Evolutionary conservation across 1,139 yeast genomes (phyloP).

Genomic region (Candida buenavistaensis): DNA sequence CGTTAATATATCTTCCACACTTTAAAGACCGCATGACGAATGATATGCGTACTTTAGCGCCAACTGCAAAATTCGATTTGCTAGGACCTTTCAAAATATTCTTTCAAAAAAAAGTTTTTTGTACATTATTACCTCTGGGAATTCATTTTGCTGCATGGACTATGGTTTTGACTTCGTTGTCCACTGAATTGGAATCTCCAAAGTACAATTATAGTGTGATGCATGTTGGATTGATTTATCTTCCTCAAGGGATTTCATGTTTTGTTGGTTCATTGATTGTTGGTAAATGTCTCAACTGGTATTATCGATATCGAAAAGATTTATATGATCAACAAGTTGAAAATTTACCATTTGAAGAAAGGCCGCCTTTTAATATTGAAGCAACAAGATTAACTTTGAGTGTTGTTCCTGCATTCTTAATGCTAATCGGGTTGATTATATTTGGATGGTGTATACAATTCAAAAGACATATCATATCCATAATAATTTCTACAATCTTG

Average conservation of each 20-base stretch:
- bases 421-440: slow-evolving; percentile 30
- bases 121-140: slow-evolving; percentile 32
- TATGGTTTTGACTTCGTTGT: slow-evolving; percentile 33
- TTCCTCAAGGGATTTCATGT: slow-evolving; percentile 40
- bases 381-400: slow-evolving; percentile 29
- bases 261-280: slow-evolving; percentile 30
- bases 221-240: slow-evolving; percentile 38
- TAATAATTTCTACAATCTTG: slow-evolving; percentile 32
- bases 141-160: slow-evolving; percentile 41
- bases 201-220: slow-evolving; percentile 33
- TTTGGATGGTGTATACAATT: slow-evolving; percentile 44
- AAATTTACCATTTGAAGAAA: slow-evolving; percentile 14
- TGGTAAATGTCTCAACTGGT: slow-evolving; percentile 30
- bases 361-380: slow-evolving; percentile 29
- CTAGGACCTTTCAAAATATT: slow-evolving; percentile 33
- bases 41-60: slow-evolving; percentile 26
- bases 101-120: slow-evolving; percentile 22
- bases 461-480: slow-evolving; percentile 25
- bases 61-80: slow-evolving; percentile 21
- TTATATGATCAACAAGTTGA: slow-evolving; percentile 20
- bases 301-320: slow-evolving; percentile 22
- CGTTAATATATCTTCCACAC: slow-evolving; percentile 25
- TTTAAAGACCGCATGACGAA: slow-evolving; percentile 26
- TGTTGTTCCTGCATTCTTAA: slow-evolving; percentile 23
- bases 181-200: slow-evolving; percentile 28